phyloP scores from a whole-genome alignment of 495 filamentous ascomycete genomes.

The Zalerion maritima region DNA sequence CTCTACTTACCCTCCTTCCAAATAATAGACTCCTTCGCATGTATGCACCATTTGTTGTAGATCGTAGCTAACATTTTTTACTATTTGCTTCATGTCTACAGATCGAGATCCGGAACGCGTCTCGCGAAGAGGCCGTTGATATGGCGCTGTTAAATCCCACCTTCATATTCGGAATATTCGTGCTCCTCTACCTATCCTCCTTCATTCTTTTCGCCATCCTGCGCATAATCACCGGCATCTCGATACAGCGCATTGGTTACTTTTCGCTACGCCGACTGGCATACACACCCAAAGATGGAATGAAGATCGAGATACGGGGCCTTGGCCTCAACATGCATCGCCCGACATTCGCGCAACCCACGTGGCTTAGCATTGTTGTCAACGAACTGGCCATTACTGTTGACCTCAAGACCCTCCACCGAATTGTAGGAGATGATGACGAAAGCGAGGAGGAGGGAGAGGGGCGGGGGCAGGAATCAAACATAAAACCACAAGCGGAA shows the following conservation, averaged over 20 bases:
- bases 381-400: conserved; percentile 73
- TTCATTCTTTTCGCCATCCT: conserved; percentile 90
- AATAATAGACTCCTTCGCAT: too few species aligned
- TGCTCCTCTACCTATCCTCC: conserved; percentile 77
- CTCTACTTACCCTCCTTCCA: too few species aligned
- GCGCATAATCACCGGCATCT: conserved; percentile 83
- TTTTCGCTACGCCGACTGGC: conserved; percentile 79
- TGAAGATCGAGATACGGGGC: conserved; percentile 79
- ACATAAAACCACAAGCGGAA: not conserved
- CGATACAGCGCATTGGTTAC: conserved; percentile 88
- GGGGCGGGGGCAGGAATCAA: conserved; percentile 7
- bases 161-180: conserved; percentile 67
- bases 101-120: conserved; percentile 5
- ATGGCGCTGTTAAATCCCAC: conserved; percentile 49
- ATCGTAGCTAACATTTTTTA: too few species aligned
- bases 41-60: too few species aligned
- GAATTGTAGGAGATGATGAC: conserved; percentile 11
- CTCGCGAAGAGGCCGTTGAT: conserved; percentile 9
- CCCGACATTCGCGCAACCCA: conserved; percentile 90
- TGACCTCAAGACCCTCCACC: conserved; percentile 51
- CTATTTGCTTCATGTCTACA: conserved; percentile 4
- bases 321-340: conserved; percentile 77
- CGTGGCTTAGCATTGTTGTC: conserved; percentile 85
- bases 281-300: conserved; percentile 72
- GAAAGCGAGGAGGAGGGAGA: conserved; percentile 8